Percentiles rank a stretch among this genome's conserved stretches.
Conservation (phyloP, 2,329 filamentous ascomycete species). For the Zasmidium cellare region DNA sequence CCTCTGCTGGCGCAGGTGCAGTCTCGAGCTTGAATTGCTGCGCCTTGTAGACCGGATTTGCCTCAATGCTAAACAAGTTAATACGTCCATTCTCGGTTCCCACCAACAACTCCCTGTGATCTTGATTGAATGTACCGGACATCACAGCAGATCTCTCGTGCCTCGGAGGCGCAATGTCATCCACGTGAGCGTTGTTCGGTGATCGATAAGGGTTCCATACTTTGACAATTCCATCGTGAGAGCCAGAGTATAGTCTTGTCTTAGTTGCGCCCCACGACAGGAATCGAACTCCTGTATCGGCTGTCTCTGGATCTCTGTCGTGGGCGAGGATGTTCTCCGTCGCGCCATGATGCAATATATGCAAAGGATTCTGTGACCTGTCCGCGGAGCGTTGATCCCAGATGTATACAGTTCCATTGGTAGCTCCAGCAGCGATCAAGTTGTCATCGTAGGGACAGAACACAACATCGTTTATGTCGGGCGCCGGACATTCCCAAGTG, state of each 20-base stretch:
- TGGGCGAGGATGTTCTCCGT: constrained; percentile 52
- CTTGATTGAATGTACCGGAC: constrained; percentile 58
- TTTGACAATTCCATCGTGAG: constrained; percentile 62
- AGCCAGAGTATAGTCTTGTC: constrained; percentile 58
- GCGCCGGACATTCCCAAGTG: constrained; percentile 57
- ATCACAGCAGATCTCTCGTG: constrained; percentile 53
- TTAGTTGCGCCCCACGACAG: constrained; percentile 57
- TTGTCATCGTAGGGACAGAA: constrained; percentile 48
- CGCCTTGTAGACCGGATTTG: constrained; percentile 8
- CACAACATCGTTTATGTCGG: constrained; percentile 62
- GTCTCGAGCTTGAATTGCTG: constrained; percentile 26
- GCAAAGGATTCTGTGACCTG: constrained; percentile 46
- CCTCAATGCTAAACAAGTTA: constrained; percentile 50
- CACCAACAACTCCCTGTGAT: constrained; percentile 56
- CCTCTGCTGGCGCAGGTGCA: constrained; percentile 8
- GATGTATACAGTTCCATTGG: constrained; percentile 59
- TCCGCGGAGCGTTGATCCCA: constrained; percentile 55
- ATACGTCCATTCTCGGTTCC: constrained; percentile 59
- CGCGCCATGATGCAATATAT: constrained; percentile 51
- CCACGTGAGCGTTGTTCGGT: constrained; percentile 51
- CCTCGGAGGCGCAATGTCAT: constrained; percentile 50
- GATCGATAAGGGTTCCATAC: constrained; percentile 59
- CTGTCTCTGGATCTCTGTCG: constrained; percentile 45
- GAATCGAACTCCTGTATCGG: constrained; percentile 60
- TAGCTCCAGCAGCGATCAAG: constrained; percentile 60